Evolutionary conservation across 2,329 filamentous ascomycete species (phyloP).

Genomic region (Cladorrhinum sp.): DNA sequence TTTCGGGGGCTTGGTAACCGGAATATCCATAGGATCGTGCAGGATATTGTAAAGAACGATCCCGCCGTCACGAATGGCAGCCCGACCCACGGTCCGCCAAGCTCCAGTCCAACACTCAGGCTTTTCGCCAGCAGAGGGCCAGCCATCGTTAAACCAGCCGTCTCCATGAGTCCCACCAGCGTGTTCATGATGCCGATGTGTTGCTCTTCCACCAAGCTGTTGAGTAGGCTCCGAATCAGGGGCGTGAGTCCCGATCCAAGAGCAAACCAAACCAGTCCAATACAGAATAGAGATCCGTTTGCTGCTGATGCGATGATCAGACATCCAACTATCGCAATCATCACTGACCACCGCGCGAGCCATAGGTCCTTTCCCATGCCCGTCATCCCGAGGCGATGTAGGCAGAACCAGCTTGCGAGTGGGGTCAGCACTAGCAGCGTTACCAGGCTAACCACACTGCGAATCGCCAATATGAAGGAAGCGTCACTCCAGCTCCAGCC

Average conservation of each 20-base stretch:
- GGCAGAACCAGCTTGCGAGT: constrained; percentile 31
- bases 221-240: constrained; percentile 49
- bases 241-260: constrained; percentile 44
- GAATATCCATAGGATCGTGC: constrained; percentile 32
- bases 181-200: constrained; percentile 55
- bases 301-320: constrained; percentile 38
- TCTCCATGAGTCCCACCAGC: constrained; percentile 49
- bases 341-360: constrained; percentile 36
- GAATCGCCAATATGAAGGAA: constrained; percentile 41
- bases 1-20: constrained; percentile 18
- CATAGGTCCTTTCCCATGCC: constrained; percentile 40
- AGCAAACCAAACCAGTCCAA: constrained; percentile 44
- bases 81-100: constrained; percentile 48
- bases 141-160: constrained; percentile 44
- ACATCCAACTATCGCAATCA: constrained; percentile 34
- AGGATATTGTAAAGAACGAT: constrained; percentile 31
- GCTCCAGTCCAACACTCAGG: constrained; percentile 43
- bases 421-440: constrained; percentile 42
- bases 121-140: constrained; percentile 47
- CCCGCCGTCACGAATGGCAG: constrained; percentile 46
- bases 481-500: constrained; percentile 47
- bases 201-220: constrained; percentile 50
- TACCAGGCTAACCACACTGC: constrained; percentile 37
- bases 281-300: constrained; percentile 34
- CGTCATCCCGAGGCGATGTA: constrained; percentile 31